Conservation (phyloP, 2,329 filamentous ascomycete genomes). For the Botrytis porri region DNA sequence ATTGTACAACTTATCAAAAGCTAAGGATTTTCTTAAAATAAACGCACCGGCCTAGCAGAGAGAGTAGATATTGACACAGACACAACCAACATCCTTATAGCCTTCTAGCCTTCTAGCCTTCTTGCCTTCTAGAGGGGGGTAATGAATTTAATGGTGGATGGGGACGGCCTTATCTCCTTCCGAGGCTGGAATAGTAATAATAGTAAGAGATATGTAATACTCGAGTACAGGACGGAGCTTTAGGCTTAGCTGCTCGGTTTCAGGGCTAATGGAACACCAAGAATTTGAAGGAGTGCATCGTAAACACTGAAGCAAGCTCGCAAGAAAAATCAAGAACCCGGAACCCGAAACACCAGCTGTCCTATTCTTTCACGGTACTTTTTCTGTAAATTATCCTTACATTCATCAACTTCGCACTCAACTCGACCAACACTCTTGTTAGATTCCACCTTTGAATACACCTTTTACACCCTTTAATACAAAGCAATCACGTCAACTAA, state of each 20-base stretch:
- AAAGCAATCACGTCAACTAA: background rate
- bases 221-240: rapidly evolving
- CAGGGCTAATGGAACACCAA: background rate
- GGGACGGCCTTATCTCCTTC: background rate
- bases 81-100: background rate
- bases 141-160: too few species aligned
- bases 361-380: background rate
- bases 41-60: background rate
- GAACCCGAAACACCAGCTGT: conserved; percentile 7
- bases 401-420: background rate
- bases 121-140: too few species aligned
- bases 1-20: background rate
- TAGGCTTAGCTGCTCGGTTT: background rate
- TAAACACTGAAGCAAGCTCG: background rate
- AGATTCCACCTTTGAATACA: background rate
- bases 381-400: background rate
- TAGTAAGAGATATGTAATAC: too few species aligned
- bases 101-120: too few species aligned
- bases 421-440: background rate
- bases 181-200: background rate
- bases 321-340: background rate
- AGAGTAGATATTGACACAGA: background rate
- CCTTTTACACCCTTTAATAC: background rate
- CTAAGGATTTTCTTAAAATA: background rate
- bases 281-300: background rate